Evolutionary conservation across 108 stramenopile species (phyloP).

Genomic region (Pinguiococcus pyrenoidosus): DNA sequence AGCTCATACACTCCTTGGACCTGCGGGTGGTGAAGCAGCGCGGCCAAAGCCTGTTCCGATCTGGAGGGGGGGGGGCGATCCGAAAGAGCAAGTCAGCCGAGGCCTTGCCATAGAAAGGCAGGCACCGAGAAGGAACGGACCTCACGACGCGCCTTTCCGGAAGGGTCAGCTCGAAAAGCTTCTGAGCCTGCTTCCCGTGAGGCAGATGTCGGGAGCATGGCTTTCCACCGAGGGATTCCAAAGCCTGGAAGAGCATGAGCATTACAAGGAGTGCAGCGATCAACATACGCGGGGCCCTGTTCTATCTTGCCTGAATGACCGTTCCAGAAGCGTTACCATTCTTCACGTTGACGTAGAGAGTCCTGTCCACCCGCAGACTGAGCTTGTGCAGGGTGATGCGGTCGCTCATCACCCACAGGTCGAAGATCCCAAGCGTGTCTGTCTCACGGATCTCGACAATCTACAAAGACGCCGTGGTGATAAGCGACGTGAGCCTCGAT

Average conservation of each 20-base stretch:
- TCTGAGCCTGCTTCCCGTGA: conserved; percentile 37
- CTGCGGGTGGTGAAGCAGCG: conserved; percentile 23
- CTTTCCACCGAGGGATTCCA: no score
- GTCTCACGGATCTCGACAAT: conserved; percentile 78
- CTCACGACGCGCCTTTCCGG: no score
- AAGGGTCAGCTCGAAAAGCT: conserved; percentile 75
- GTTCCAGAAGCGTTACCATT: no score
- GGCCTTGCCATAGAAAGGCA: no score
- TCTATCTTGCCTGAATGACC: no score
- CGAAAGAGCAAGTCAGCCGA: no score
- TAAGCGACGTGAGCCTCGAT: no score
- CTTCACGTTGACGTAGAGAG: not conserved
- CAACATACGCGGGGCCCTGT: conserved; percentile 60
- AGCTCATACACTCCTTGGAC: conserved; percentile 73
- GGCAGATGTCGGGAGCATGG: conserved; percentile 70
- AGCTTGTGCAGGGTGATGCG: conserved; percentile 54
- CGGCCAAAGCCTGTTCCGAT: conserved; percentile 19
- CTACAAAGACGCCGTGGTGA: no score
- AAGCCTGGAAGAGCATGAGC: no score
- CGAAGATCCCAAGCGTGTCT: conserved; percentile 61
- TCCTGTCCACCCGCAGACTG: not conserved
- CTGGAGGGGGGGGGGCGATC: no score
- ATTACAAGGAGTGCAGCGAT: no score
- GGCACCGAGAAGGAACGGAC: no score
- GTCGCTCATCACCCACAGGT: conserved; percentile 77